Evolutionary conservation across 331 rosid species (phyloP).

Genomic region (Malus hybrid): DNA sequence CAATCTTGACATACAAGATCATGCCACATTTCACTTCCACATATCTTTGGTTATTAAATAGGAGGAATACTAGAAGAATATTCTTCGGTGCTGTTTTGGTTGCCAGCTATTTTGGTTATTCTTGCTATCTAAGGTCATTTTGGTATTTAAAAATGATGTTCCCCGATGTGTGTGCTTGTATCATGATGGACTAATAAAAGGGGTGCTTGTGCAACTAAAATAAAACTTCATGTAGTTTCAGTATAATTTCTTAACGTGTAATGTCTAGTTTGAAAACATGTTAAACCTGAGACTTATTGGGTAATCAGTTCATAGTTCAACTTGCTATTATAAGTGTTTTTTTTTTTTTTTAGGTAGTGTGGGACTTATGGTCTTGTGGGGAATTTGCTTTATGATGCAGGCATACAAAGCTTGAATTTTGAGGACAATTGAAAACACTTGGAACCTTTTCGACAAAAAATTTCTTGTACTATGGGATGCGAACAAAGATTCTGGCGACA

Average conservation of each 20-base stretch:
- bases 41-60: no score
- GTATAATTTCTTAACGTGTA: neutral
- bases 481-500: conserved; percentile 58
- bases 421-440: conserved; percentile 59
- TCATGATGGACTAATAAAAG: neutral
- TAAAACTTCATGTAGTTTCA: neutral
- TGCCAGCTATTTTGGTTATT: neutral
- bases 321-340: no score
- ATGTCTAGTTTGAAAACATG: neutral
- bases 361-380: no score
- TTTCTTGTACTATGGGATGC: conserved; percentile 67
- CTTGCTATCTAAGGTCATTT: neutral
- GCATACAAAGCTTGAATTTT: conserved; percentile 72
- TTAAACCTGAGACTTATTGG: no score
- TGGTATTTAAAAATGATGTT: no score
- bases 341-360: no score
- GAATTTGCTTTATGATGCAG: no score
- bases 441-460: conserved; percentile 59
- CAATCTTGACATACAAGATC: no score
- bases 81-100: no score
- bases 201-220: neutral
- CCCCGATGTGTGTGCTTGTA: neutral
- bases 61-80: no score
- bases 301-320: no score
- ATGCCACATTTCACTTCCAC: no score